phyloP scores from a whole-genome alignment of 1,284 basidiomycete species.

The Inonotus obliquus region DNA sequence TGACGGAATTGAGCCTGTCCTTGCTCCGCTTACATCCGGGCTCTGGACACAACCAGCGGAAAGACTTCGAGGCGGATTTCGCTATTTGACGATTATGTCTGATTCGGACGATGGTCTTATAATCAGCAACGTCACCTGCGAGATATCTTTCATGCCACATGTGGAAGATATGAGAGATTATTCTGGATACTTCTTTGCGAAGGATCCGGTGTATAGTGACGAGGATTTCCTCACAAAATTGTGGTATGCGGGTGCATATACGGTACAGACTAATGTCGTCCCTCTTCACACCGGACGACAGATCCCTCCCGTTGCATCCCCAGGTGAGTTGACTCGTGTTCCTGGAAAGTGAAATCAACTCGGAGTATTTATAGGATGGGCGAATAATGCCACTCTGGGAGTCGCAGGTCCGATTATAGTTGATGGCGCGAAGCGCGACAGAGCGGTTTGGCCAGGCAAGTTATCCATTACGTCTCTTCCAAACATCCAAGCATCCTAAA shows the following conservation, averaged over 20 bases:
- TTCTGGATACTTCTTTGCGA: constrained; percentile 50
- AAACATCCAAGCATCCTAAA: neutral
- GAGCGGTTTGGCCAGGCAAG: constrained; percentile 54
- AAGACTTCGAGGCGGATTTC: constrained; percentile 48
- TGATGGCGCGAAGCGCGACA: constrained; percentile 57
- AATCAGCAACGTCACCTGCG: constrained; percentile 48
- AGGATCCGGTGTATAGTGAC: constrained; percentile 43
- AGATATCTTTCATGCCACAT: constrained; percentile 54
- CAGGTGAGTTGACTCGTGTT: constrained; percentile 23
- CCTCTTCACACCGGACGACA: constrained; percentile 48
- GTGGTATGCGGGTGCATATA: constrained; percentile 61
- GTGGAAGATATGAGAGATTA: constrained; percentile 47
- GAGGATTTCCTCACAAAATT: constrained; percentile 50
- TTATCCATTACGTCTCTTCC: neutral
- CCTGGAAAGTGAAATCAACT: neutral
- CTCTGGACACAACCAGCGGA: constrained; percentile 46
- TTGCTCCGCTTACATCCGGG: constrained; percentile 32
- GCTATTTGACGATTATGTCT: constrained; percentile 50
- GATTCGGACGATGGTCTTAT: constrained; percentile 32
- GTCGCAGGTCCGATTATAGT: constrained; percentile 58
- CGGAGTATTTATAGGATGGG: constrained; percentile 40
- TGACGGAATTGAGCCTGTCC: constrained; percentile 18
- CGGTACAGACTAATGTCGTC: constrained; percentile 55
- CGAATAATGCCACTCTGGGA: constrained; percentile 51
- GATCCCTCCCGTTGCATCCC: constrained; percentile 39